A percentile compares a stretch with the other conserved stretches of the same genome.
Evolutionary conservation across 306 rosid species (phyloP).

Genomic region (Astragalus membranaceus): DNA sequence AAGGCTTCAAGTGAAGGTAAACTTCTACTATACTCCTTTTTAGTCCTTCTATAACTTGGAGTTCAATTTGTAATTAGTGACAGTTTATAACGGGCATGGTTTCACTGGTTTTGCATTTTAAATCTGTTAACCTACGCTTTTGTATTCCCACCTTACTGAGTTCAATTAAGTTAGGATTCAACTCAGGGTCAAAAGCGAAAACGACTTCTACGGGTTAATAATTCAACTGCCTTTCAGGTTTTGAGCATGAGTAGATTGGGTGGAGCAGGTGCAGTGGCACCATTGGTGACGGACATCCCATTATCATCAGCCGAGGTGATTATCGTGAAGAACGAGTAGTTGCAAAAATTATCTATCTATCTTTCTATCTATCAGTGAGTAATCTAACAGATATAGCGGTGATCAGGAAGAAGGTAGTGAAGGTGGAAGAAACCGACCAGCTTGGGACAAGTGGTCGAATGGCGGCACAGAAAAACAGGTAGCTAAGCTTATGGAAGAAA

Average conservation of each 20-base stretch:
- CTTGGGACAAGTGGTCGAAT: constrained; percentile 94
- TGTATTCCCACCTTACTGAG: background rate
- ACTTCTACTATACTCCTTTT: background rate
- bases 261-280: constrained; percentile 99
- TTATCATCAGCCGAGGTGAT: constrained; percentile 89
- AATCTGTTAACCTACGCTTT: no score
- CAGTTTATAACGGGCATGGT: background rate
- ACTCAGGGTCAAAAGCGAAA: background rate
- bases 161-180: constrained; percentile 10
- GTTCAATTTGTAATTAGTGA: background rate
- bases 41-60: background rate
- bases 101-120: no score
- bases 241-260: constrained; percentile 99
- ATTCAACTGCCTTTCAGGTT: constrained; percentile 57
- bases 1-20: constrained; percentile 96
- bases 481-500: constrained; percentile 95
- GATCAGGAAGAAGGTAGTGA: constrained; percentile 82
- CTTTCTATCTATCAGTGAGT: background rate
- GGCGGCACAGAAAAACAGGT: constrained; percentile 92
- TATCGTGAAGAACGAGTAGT: constrained; percentile 14
- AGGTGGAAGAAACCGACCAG: constrained; percentile 78
- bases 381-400: background rate
- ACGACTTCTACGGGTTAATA: background rate
- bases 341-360: background rate
- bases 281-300: constrained; percentile 90